Percentiles rank a stretch among this genome's conserved stretches.
Evolutionary conservation across 257 asterid genomes (phyloP).

Genomic region (Capsicum chinense): DNA sequence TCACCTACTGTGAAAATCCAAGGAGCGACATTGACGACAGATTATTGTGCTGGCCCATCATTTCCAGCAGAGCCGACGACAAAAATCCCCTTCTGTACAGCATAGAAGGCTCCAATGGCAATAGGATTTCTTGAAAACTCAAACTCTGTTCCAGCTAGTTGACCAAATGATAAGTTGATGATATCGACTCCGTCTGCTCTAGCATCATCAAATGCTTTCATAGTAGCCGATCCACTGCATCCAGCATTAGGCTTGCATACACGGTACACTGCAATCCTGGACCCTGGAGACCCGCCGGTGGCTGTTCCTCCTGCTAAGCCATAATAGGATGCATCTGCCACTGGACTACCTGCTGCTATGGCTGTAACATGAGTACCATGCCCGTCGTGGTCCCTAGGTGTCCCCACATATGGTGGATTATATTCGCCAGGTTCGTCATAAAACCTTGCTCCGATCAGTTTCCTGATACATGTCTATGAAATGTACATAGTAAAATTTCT

Average conservation of each 20-base stretch:
- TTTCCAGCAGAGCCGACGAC: conserved; percentile 76
- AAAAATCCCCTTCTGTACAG: conserved; percentile 57
- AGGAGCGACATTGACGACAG: conserved; percentile 68
- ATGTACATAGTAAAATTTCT: background rate
- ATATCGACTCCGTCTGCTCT: background rate
- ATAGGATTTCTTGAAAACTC: conserved; percentile 54
- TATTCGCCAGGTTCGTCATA: conserved; percentile 37
- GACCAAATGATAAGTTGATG: conserved; percentile 61
- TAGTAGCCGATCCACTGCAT: conserved; percentile 60
- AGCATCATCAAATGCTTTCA: conserved; percentile 44
- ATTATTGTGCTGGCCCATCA: conserved; percentile 54
- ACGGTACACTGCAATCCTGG: background rate
- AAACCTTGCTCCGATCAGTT: conserved; percentile 77
- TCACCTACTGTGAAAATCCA: conserved; percentile 87
- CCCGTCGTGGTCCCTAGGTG: conserved; percentile 64
- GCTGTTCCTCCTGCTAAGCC: conserved; percentile 73
- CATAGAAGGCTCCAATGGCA: conserved; percentile 73
- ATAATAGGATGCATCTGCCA: conserved; percentile 62
- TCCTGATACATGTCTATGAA: conserved; percentile 42
- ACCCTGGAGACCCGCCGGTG: conserved; percentile 39
- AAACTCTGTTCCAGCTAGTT: conserved; percentile 34
- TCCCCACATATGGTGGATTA: conserved; percentile 8
- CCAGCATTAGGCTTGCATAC: conserved; percentile 50
- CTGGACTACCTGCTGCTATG: conserved; percentile 70
- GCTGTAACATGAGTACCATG: conserved; percentile 86